These are phyloP conservation scores for Penicillium coffeae DNA, from an alignment of 495 filamentous ascomycete species.

Conservation along the genomic window DNA sequence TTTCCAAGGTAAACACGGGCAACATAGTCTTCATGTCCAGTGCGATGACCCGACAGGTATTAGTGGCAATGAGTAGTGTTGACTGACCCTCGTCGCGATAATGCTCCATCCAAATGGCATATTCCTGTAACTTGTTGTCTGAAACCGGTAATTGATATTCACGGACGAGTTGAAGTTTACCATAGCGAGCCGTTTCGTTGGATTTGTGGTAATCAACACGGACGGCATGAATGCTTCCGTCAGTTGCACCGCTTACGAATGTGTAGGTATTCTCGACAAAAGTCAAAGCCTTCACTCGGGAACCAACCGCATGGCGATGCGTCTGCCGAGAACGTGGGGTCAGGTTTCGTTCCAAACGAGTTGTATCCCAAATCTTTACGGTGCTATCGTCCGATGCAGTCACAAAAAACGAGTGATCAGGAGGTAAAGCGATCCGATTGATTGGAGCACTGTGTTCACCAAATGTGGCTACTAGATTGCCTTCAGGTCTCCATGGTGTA, in stretches of 20 bases:
- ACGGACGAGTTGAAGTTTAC: slow-evolving; percentile 69
- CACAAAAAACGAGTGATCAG: slow-evolving; percentile 93
- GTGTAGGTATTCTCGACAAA: slow-evolving; percentile 94
- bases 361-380: slow-evolving; percentile 92
- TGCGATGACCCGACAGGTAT: slow-evolving; percentile 73
- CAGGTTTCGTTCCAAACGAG: slow-evolving; percentile 82
- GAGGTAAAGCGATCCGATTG: slow-evolving; percentile 76
- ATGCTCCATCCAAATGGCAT: slow-evolving; percentile 89
- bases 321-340: slow-evolving; percentile 85
- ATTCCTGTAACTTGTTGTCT: slow-evolving; percentile 50
- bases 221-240: slow-evolving; percentile 87
- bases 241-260: slow-evolving; percentile 83
- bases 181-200: slow-evolving; percentile 63
- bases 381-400: slow-evolving; percentile 90
- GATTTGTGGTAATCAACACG: slow-evolving; percentile 71
- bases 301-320: slow-evolving; percentile 64
- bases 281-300: slow-evolving; percentile 72
- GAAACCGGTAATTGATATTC: slow-evolving; percentile 68
- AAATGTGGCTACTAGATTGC: slow-evolving; percentile 79
- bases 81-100: slow-evolving; percentile 79
- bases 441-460: slow-evolving; percentile 81
- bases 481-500: slow-evolving; percentile 77
- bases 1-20: slow-evolving; percentile 73
- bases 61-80: slow-evolving; percentile 80
- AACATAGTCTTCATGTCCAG: slow-evolving; percentile 88